phyloP scores from a whole-genome alignment of 2,329 filamentous ascomycete species.

The Aspergillus niger region DNA sequence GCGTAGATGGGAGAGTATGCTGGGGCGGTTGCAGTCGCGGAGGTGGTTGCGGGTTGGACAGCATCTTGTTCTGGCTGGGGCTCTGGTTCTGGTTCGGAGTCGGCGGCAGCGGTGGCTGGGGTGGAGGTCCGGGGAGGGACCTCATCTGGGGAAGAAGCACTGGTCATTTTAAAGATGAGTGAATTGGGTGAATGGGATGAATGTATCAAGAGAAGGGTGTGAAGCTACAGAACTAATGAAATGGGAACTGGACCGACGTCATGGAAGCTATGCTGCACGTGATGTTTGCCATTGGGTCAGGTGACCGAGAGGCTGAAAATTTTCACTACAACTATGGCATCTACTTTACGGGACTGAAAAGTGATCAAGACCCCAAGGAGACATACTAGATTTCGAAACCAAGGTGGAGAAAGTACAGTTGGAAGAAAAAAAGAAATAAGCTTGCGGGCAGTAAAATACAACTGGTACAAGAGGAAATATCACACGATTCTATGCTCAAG shows the following conservation, averaged over 20 bases:
- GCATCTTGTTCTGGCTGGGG: not conserved
- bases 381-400: conserved; percentile 1
- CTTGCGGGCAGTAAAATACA: conserved; percentile 54
- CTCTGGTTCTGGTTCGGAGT: too few species aligned
- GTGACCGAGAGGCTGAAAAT: not conserved
- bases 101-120: not conserved
- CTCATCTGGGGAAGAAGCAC: conserved; percentile 1
- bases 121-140: not conserved
- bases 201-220: not conserved
- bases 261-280: not conserved
- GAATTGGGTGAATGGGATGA: not conserved
- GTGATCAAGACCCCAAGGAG: not conserved
- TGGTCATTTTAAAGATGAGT: conserved; percentile 9
- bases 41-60: conserved; percentile 5
- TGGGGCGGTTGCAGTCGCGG: conserved; percentile 30
- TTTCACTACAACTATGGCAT: not conserved
- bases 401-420: conserved; percentile 27
- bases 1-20: conserved; percentile 37
- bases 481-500: conserved; percentile 49
- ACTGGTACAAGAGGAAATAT: conserved; percentile 48
- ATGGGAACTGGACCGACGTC: not conserved
- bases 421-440: conserved; percentile 43
- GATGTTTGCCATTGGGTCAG: not conserved
- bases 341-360: not conserved
- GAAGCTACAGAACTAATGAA: not conserved